A percentile compares a stretch with the other conserved stretches of the same genome.
Evolutionary conservation across 2,329 filamentous ascomycete genomes (phyloP).

Genomic region (Catunica adiposa): DNA sequence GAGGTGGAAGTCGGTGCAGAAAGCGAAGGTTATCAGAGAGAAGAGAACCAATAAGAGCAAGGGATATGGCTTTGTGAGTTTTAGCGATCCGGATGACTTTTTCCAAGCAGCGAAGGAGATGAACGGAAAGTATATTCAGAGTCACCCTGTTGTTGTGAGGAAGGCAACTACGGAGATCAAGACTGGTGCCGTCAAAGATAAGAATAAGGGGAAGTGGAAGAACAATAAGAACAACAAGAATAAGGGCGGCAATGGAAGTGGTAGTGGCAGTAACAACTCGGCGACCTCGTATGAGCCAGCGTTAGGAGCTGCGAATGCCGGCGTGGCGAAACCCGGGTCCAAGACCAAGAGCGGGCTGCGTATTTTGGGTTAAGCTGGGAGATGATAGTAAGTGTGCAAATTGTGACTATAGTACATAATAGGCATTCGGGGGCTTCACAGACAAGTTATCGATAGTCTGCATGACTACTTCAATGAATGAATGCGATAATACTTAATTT

Average conservation of each 20-base stretch:
- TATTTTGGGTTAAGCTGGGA: conserved; percentile 36
- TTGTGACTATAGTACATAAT: neutral
- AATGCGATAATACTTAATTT: too few species aligned
- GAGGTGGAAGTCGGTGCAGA: conserved; percentile 73
- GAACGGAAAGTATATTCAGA: conserved; percentile 98
- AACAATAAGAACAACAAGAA: conserved; percentile 23
- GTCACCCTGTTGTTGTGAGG: conserved; percentile 75
- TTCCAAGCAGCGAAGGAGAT: conserved; percentile 95
- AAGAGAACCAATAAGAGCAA: conserved; percentile 94
- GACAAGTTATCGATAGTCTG: neutral
- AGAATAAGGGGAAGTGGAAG: conserved; percentile 20
- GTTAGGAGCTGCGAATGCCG: conserved; percentile 32
- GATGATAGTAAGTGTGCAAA: neutral
- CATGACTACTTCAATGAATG: too few species aligned
- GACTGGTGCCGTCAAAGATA: conserved; percentile 48
- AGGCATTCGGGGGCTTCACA: neutral
- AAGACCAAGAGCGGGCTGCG: conserved; percentile 52
- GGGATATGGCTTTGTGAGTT: conserved; percentile 92
- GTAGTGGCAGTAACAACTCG: conserved; percentile 18
- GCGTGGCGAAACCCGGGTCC: conserved; percentile 44
- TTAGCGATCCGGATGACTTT: conserved; percentile 87
- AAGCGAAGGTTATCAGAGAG: conserved; percentile 84
- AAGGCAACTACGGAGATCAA: conserved; percentile 88
- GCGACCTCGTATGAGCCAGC: conserved; percentile 29
- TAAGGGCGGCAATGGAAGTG: conserved; percentile 20